phyloP scores from a whole-genome alignment of 2,329 filamentous ascomycete species.

The Sclerotinia borealis region DNA sequence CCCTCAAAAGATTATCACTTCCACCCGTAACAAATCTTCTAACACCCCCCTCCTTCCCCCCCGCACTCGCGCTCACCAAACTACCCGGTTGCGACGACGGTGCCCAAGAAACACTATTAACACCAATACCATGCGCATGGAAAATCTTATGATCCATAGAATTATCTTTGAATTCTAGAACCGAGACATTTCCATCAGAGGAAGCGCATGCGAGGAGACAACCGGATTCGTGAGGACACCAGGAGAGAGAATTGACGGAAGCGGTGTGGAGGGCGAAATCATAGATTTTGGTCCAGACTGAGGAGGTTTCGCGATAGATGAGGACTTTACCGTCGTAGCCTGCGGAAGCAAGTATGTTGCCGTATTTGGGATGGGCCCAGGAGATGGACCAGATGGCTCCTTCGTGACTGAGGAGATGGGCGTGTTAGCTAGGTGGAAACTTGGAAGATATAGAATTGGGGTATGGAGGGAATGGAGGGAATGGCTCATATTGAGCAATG shows the following conservation, averaged over 20 bases:
- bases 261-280: conserved; percentile 92
- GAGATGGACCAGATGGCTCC: conserved; percentile 96
- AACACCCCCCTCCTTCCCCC: conserved; percentile 48
- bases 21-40: conserved; percentile 91
- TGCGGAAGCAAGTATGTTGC: conserved; percentile 92
- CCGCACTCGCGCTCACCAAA: conserved; percentile 65
- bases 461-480: neutral
- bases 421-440: neutral
- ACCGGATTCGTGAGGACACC: conserved; percentile 94
- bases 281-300: conserved; percentile 79
- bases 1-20: conserved; percentile 86
- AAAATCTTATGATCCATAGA: conserved; percentile 86
- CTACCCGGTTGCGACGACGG: conserved; percentile 79
- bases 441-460: no score
- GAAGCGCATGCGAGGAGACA: conserved; percentile 93
- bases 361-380: conserved; percentile 98
- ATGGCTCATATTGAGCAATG: neutral
- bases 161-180: conserved; percentile 96
- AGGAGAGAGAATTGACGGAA: conserved; percentile 92
- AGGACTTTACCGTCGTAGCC: conserved; percentile 97
- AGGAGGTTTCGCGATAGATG: conserved; percentile 87
- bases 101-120: conserved; percentile 95
- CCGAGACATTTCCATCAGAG: conserved; percentile 86
- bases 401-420: conserved; percentile 62
- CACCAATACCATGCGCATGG: conserved; percentile 84